Evolutionary conservation across 768 basidiomycete species (phyloP), one percentile per base, ranked within the genome.

Genomic region (Butyriboletus loyo): DNA sequence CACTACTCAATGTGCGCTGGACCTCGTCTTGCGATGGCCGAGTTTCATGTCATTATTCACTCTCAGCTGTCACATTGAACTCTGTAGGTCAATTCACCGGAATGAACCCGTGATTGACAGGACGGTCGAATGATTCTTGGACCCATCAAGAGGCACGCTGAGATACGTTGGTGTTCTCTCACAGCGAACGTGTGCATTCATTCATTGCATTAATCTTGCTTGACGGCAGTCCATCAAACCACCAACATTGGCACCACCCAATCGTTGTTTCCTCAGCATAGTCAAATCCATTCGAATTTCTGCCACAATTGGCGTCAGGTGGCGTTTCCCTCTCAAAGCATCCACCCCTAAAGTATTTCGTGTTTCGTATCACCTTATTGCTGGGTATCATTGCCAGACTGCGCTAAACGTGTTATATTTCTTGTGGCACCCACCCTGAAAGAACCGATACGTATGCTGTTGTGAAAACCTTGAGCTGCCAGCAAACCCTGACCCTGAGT

Each of bases 401-500:
- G n/a, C 10, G 7, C 25, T 7, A 5, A 27, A 50, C 7, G 34
- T 48, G 14, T 32, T 4, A 5, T 22, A 10, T 47, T 22, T n/a
- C 22, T 47, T 48, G 31, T 49, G 49, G 30, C 17, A 11, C 46
- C 13, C 15, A 43, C 56, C 49, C 56, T 36, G 55, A n/a, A n/a
- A n/a, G n/a, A n/a, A n/a, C n/a, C n/a, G n/a, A n/a, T n/a, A n/a
- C n/a, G n/a, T n/a, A 22, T 21, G 21, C 58, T 39, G 40, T 37
- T 43, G 51, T 59, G 54, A 51, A 60, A 45, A 19, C 53, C 46
- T 37, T 47, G 42, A 47, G 34, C 58, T 57, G 53, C 25, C 58
- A 56, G 53, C 17, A 39, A 15, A 61, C 58, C 58, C 59, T 51
- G 59, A 57, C 58, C 58, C 58, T 60, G 57, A 60, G 41, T 44